Conservation (phyloP, 495 filamentous ascomycete genomes). For the Friedmanniomyces endolithicus region DNA sequence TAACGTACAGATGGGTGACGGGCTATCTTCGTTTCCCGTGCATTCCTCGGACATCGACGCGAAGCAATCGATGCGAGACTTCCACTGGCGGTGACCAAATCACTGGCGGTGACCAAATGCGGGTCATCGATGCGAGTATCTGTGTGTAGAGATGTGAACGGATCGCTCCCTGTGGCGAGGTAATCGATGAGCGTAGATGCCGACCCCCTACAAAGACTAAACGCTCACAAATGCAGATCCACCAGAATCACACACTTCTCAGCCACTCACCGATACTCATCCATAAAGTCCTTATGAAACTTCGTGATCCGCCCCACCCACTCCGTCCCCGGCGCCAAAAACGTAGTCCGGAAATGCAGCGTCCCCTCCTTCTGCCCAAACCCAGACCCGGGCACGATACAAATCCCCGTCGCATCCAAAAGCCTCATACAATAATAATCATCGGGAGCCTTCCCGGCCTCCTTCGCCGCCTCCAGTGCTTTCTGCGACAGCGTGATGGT, state of each 20-base stretch:
- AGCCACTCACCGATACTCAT: conserved; percentile 50
- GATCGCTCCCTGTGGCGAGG: too few relatives aligned
- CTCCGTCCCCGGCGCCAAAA: conserved; percentile 88
- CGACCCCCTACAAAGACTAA: not conserved
- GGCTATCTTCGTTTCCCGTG: too few relatives aligned
- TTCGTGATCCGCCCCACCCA: conserved; percentile 80
- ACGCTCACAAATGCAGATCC: not conserved
- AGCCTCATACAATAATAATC: conserved; percentile 88
- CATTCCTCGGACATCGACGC: too few relatives aligned
- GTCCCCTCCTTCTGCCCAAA: conserved; percentile 90
- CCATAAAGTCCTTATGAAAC: conserved; percentile 88
- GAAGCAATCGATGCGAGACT: too few relatives aligned
- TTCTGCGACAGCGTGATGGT: conserved; percentile 66
- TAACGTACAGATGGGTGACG: too few relatives aligned
- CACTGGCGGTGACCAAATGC: too few relatives aligned
- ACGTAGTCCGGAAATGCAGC: conserved; percentile 92
- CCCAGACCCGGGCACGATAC: conserved; percentile 78
- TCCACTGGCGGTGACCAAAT: too few relatives aligned
- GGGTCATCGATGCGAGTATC: too few relatives aligned
- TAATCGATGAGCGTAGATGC: not conserved
- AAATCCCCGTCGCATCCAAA: conserved; percentile 91
- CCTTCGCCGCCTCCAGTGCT: conserved; percentile 60
- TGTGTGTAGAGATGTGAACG: too few relatives aligned
- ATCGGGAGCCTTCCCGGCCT: conserved; percentile 63
- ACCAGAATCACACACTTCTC: not conserved